Evolutionary conservation across 768 basidiomycete genomes (phyloP), one percentile per base, ranked within the genome.

Genomic region (Porphyrellus cyaneotinctus): DNA sequence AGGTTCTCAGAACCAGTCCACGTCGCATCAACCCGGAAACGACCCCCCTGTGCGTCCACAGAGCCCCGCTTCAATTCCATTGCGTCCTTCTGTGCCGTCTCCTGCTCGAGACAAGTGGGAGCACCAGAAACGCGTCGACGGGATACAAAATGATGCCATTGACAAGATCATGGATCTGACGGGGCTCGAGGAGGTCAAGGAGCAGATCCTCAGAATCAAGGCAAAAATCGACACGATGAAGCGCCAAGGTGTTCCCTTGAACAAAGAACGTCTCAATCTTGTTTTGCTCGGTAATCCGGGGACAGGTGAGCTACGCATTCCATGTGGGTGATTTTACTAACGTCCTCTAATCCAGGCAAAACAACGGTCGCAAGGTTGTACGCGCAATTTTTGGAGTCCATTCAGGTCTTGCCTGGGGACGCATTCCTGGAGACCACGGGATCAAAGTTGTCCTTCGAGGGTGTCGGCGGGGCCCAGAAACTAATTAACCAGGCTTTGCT

Each of bases 241-340:
- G 11, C 74, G 84, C 2, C 85, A 87, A 64, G 70, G 70, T 26
- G 66, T 73, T 0, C 69, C 81, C 0, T 37, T 82, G 4, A 71
- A 76, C 33, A 72, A 74, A 17, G 83, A 87, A 52, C 70, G 85
- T 1, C 81, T 84, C 60, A 85, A 87, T 59, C 73, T 78, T 14
- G 75, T 74, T 12, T 68, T 87, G 15, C 76, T 85, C 1, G 86
- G 85, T 7, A 87, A 87, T 61, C 86, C 86, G 6, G 85, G 85
- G 9, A 88, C 86, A 63, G 85, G 84, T 12, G 79, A 86, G 86
- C 78, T 1, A 82, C 81, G 0, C 71, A 84, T n/a, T 4, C 7
- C 14, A n/a, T 15, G 24, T 35, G 2, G 24, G 14, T 22, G 6
- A 3, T 18, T 10, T n/a, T 2, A 7, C 28, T 48, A 15, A 59